Evolutionary conservation across 768 basidiomycete species (phyloP), one percentile per base, ranked within the genome.

Genomic region (Naematelia aurantialba): DNA sequence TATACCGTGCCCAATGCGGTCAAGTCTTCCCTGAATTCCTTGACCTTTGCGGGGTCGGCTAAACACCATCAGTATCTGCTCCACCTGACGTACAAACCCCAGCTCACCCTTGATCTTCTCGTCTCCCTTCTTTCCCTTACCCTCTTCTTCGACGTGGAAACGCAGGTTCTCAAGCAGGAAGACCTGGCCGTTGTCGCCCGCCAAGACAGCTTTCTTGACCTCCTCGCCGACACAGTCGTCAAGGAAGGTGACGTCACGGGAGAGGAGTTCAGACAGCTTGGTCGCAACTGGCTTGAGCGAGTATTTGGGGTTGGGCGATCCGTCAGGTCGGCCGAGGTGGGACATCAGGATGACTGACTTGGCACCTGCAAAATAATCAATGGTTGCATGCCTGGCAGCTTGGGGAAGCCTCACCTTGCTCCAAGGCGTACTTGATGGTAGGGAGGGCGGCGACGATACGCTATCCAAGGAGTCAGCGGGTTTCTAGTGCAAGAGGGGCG

Each of bases 131-230:
- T 89, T 87, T 78, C 92, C 91, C 80, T 94, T 94, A 69, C 94
- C 94, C 79, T 99, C 94, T 80, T 99, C 94, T 73, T 94, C 94
- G 66, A 91, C 91, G 79, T 98, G 91, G 85, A 96, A 99, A 60
- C 94, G 89, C 53, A 99, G 82, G 80, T 99, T 99, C 81, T 99
- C 94, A 73, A 99, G 85, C 58, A 99, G 83, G 79, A 98, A 82
- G 50, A 93, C 88, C 49, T 79, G 71, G 8, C 79, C 79, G 45
- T 79, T 67, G 27, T 83, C 71, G 4, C 88, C 86, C 44, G 77
- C 80, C 67, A 84, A 82, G 63, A 96, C 88, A 46, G 85, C 83
- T 55, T 85, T 80, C 79, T 97, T 90, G 66, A 89, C 85, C 8
- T 90, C 87, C 46, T 85, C 81, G 29, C 93, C 94, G 56, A 97